Conservation (phyloP, 768 basidiomycete genomes). For the Phlegmacium glaucopus region DNA sequence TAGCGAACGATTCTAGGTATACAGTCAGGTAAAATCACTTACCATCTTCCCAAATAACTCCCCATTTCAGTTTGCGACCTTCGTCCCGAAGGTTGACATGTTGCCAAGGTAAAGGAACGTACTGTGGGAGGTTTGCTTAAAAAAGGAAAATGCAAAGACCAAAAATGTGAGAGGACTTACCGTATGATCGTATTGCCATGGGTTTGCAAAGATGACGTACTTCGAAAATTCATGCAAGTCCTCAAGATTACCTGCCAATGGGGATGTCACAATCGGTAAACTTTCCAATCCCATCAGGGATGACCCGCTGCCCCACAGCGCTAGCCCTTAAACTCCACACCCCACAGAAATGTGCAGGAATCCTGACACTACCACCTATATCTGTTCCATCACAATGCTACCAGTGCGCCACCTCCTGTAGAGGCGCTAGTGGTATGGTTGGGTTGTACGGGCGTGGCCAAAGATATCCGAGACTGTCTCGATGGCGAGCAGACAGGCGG, state of each 20-base stretch:
- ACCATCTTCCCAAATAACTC: no score
- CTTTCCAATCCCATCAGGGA: constrained; percentile 60
- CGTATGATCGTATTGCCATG: constrained; percentile 67
- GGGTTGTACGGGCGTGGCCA: constrained; percentile 53
- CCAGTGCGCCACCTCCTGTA: constrained; percentile 46
- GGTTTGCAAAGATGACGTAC: constrained; percentile 53
- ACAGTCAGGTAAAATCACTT: no score
- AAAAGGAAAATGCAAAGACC: constrained; percentile 1
- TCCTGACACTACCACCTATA: constrained; percentile 57
- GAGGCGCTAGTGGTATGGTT: constrained; percentile 71
- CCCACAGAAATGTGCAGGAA: constrained; percentile 55
- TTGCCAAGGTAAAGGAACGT: constrained; percentile 48
- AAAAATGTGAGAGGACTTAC: constrained; percentile 29
- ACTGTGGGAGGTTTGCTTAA: no score
- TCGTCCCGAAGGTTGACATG: constrained; percentile 42
- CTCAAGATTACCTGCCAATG: constrained; percentile 59
- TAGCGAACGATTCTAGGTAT: no score
- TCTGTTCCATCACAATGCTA: constrained; percentile 42
- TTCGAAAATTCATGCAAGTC: constrained; percentile 69
- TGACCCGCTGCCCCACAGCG: constrained; percentile 48
- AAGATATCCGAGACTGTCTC: no score
- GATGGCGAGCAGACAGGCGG: no score
- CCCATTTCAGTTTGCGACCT: constrained; percentile 51
- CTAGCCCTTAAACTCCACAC: constrained; percentile 38
- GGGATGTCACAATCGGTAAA: constrained; percentile 49